Percentiles rank a stretch among this genome's conserved stretches.
Conservation (phyloP, 345 rosid genomes). For the Schrenkiella parvula region DNA sequence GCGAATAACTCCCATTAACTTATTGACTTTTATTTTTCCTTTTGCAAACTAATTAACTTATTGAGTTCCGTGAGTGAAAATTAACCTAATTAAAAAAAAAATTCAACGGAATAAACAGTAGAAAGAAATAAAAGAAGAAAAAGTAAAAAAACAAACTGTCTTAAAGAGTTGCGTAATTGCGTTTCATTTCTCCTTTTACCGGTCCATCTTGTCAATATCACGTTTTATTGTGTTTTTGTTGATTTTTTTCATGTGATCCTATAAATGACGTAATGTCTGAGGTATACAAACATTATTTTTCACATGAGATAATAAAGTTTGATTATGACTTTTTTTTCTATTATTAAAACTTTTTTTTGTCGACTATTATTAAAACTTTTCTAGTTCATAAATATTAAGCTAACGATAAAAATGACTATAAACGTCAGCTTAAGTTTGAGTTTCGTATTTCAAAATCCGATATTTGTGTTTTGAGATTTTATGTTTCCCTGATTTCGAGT, state of each 20-base stretch:
- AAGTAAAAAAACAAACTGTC: not conserved
- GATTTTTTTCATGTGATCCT: not conserved
- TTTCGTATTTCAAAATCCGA: not conserved
- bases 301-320: not conserved
- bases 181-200: not conserved
- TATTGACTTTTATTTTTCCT: too few species aligned
- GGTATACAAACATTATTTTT: not conserved
- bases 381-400: not conserved
- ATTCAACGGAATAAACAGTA: slow-evolving; percentile 19
- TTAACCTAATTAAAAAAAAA: too few species aligned
- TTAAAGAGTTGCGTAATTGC: slow-evolving; percentile 18
- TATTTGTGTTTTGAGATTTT: not conserved
- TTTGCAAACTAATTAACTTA: too few species aligned
- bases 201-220: slow-evolving; percentile 23
- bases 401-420: not conserved
- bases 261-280: slow-evolving; percentile 13
- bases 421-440: not conserved
- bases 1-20: not conserved
- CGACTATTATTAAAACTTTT: not conserved
- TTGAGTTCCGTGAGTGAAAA: not conserved
- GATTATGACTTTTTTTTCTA: not conserved
- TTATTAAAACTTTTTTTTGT: not conserved
- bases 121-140: not conserved
- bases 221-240: slow-evolving; percentile 9
- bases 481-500: not conserved